Evolutionary conservation across 1,284 basidiomycete genomes (phyloP).

Genomic region (Rhodotorula sp.): DNA sequence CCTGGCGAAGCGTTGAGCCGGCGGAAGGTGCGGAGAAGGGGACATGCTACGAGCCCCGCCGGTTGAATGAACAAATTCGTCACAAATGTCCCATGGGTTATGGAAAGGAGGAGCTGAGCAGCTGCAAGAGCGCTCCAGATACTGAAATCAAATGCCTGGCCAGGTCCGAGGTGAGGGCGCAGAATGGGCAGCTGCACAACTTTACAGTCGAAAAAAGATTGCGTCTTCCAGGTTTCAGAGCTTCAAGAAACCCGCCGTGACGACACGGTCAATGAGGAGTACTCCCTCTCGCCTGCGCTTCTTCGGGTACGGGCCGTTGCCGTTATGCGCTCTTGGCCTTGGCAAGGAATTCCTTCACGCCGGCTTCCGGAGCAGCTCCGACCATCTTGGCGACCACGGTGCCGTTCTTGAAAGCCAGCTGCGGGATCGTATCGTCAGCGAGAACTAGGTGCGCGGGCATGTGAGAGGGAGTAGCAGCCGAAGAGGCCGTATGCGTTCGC

Average conservation of each 20-base stretch:
- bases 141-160: not conserved
- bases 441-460: too few relatives aligned
- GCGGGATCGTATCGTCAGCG: not conserved
- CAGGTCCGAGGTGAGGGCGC: not conserved
- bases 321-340: conserved; percentile 13
- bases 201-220: not conserved
- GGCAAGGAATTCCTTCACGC: conserved; percentile 30
- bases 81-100: too few relatives aligned
- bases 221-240: not conserved
- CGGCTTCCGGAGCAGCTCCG: conserved; percentile 19
- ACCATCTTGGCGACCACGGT: conserved; percentile 31
- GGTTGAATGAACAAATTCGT: not conserved
- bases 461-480: too few relatives aligned
- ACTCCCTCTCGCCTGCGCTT: not conserved
- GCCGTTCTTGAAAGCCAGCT: conserved; percentile 38
- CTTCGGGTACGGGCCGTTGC: not conserved
- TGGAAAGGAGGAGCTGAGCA: not conserved
- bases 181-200: not conserved
- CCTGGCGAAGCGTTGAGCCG: too few relatives aligned
- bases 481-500: not conserved
- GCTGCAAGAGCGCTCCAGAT: not conserved
- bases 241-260: not conserved
- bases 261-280: not conserved
- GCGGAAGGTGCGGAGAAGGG: not conserved
- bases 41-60: not conserved